Evolutionary conservation across 2,329 filamentous ascomycete species (phyloP).

Genomic region (Trichoderma afroharzianum): DNA sequence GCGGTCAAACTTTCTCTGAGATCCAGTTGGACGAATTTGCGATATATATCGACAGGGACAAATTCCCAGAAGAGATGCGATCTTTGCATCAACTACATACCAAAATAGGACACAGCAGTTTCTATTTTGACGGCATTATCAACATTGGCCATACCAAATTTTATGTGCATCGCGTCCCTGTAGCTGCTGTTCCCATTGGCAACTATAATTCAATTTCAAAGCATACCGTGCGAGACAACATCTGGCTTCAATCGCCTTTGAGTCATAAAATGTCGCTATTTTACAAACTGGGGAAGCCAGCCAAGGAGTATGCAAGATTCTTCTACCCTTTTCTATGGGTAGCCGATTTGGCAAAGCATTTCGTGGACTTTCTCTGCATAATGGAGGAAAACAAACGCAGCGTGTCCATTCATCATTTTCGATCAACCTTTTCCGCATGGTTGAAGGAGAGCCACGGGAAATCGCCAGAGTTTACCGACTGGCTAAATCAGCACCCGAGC

Average conservation of each 20-base stretch:
- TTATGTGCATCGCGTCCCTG: slow-evolving; percentile 55
- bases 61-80: slow-evolving; percentile 48
- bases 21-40: slow-evolving; percentile 56
- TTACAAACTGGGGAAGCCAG: slow-evolving; percentile 59
- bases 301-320: slow-evolving; percentile 59
- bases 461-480: slow-evolving; percentile 45
- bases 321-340: slow-evolving; percentile 66
- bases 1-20: slow-evolving; percentile 38
- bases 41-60: slow-evolving; percentile 45
- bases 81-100: slow-evolving; percentile 51
- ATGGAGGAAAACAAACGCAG: slow-evolving; percentile 28
- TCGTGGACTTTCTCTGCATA: slow-evolving; percentile 60
- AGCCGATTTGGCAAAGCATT: slow-evolving; percentile 65
- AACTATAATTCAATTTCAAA: slow-evolving; percentile 53
- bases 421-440: slow-evolving; percentile 55
- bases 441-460: slow-evolving; percentile 42
- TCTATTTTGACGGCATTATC: slow-evolving; percentile 61
- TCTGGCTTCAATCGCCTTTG: slow-evolving; percentile 61
- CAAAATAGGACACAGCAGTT: slow-evolving; percentile 30
- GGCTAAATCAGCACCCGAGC: slow-evolving; percentile 48
- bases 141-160: slow-evolving; percentile 38
- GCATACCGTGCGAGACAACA: slow-evolving; percentile 46
- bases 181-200: slow-evolving; percentile 60
- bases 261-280: slow-evolving; percentile 49
- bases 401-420: slow-evolving; percentile 56